Base-by-base conservation (phyloP, 2,329 filamentous ascomycete genomes). In the Zelopaecilomyces penicillatus region DNA sequence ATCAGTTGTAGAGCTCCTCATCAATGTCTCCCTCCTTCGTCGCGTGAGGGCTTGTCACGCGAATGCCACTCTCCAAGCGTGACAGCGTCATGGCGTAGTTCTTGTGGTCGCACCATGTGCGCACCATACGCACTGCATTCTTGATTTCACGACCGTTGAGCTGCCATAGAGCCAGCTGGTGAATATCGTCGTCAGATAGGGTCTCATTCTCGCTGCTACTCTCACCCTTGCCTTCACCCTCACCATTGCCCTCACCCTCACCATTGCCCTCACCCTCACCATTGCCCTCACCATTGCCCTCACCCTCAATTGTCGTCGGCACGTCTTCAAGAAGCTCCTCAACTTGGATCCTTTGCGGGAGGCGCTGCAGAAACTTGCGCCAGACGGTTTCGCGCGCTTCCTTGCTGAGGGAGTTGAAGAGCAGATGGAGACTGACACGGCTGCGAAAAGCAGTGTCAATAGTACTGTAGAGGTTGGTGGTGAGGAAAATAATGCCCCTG, bases 101-200 rank as follows among this genome's bases (percentile, higher is more conserved):
- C 57, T 73, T 71, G 50, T 68, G 58, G 31, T 65, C 58, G 51
- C 69, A 74, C 69, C 68, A 72, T 19, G 56, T 64, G 41, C 59
- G 57, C 1, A 65, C 65, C 69, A 71, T 70, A 57, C 71, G 66
- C 52, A 72, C 60, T 6, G 65, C 66, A 44, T 65, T 70, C 55
- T 73, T 73, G 51, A 71, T 74, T 60, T 70, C 65, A 26, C 67
- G 57, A 4, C 66, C 70, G 39, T 73, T 74, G 44, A 70, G 60
- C 46, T 61, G 56, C 67, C 63, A 69, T 26, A 61, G 54, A 3
- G 60, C 57, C 8, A 74, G 56, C 50, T 69, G 59, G 29, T 55
- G 51, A 4, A 72, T 47, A 31, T 71, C 65, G 6, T 58, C 59
- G 2, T 68, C 64, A 19, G 54, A 50, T 1, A 63, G 50, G 3